phyloP scores from a whole-genome alignment of 306 rosid species.

The Canavalia ensiformis region DNA sequence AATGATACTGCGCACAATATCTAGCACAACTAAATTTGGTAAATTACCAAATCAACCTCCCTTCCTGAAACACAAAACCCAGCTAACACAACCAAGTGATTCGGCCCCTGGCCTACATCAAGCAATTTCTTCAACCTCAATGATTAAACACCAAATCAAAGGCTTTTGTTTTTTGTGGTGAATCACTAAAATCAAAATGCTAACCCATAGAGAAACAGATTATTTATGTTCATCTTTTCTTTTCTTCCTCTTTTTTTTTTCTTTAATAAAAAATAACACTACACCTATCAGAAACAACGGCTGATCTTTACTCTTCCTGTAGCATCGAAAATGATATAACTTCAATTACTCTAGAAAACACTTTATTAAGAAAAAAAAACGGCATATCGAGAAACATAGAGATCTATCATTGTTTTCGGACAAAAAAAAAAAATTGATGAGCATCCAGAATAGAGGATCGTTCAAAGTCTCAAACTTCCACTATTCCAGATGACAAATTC shows the following conservation, averaged over 20 bases:
- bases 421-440: neutral
- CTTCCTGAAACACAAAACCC: neutral
- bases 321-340: neutral
- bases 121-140: slow-evolving; percentile 15
- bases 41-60: neutral
- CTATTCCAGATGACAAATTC: neutral
- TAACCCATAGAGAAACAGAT: neutral
- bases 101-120: neutral
- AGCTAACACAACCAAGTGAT: neutral
- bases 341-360: neutral
- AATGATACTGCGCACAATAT: neutral
- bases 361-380: neutral
- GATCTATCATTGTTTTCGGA: neutral
- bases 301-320: slow-evolving; percentile 9
- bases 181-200: neutral
- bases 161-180: neutral
- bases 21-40: neutral
- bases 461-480: slow-evolving; percentile 11
- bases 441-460: slow-evolving; percentile 33
- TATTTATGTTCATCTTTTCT: neutral
- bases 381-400: neutral
- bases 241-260: neutral
- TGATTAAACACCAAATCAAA: neutral
- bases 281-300: neutral
- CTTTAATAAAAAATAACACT: slow-evolving; percentile 11